Conservation (phyloP, 371 early-diverging fungal genomes). For the Mortierella sp. region DNA sequence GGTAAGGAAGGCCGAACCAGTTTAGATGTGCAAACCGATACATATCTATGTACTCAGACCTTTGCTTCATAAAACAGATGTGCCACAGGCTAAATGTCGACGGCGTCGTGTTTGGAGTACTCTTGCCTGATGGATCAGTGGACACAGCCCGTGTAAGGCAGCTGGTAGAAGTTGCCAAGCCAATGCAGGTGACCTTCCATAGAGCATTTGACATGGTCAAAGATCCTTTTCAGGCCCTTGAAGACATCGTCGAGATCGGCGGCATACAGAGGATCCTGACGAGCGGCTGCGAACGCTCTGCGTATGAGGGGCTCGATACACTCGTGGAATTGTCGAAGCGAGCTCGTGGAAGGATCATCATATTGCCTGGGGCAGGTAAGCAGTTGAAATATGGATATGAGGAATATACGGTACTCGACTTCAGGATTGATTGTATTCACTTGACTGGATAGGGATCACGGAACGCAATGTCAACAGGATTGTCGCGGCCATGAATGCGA, state of each 20-base stretch:
- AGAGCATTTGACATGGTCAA: constrained; percentile 72
- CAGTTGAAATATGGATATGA: no score
- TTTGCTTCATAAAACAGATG: no score
- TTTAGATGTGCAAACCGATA: no score
- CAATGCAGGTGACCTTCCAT: constrained; percentile 71
- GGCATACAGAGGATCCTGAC: constrained; percentile 69
- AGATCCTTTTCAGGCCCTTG: constrained; percentile 64
- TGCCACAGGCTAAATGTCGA: constrained; percentile 59
- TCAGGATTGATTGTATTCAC: neutral
- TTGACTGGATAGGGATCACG: constrained; percentile 32
- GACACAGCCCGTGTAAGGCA: constrained; percentile 58
- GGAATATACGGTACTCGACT: no score
- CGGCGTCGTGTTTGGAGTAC: constrained; percentile 71
- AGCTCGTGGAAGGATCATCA: constrained; percentile 58
- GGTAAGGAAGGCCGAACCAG: constrained; percentile 14
- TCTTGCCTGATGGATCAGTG: constrained; percentile 61
- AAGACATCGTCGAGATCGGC: constrained; percentile 63
- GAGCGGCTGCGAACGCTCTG: constrained; percentile 65
- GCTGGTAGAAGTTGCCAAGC: constrained; percentile 62
- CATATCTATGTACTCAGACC: no score
- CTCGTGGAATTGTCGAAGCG: constrained; percentile 54
- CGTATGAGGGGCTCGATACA: constrained; percentile 63
- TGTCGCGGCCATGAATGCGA: constrained; percentile 40
- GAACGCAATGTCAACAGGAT: constrained; percentile 51
- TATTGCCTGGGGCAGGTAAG: constrained; percentile 68